Conservation (phyloP, 2,329 filamentous ascomycete species). For the Verticillium albo-atrum region DNA sequence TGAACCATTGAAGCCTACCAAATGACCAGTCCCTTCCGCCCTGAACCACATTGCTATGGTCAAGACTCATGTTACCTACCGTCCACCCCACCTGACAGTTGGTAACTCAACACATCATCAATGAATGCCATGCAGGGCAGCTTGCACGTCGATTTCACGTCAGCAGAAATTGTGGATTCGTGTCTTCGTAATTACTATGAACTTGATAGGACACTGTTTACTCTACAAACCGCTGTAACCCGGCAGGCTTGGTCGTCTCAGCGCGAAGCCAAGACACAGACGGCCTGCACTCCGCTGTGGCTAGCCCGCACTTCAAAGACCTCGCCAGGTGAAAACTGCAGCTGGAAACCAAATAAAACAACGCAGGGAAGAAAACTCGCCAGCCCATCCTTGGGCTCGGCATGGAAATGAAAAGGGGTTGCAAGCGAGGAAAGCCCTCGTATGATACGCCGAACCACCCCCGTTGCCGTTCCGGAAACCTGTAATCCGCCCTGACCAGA, state of each 20-base stretch:
- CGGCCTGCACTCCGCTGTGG: constrained; percentile 3
- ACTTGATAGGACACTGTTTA: background rate
- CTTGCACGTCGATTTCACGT: background rate
- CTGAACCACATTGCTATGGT: too few relatives aligned
- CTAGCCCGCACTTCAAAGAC: background rate
- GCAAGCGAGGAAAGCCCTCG: background rate
- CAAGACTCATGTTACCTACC: too few relatives aligned
- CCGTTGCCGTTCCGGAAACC: background rate
- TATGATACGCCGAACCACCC: background rate
- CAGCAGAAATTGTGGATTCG: background rate
- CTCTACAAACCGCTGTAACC: background rate
- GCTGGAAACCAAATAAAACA: background rate
- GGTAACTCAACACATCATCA: too few relatives aligned
- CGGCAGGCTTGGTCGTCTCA: background rate
- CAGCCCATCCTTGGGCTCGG: background rate
- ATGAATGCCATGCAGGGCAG: too few relatives aligned
- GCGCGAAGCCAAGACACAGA: background rate
- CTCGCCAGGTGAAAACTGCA: background rate
- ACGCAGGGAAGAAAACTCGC: background rate
- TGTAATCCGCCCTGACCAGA: background rate
- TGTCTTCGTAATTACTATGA: background rate
- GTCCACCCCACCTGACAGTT: too few relatives aligned
- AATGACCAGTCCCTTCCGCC: too few relatives aligned
- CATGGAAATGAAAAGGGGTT: background rate
- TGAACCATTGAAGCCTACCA: too few relatives aligned